Conservation (phyloP, 495 filamentous ascomycete species). For the Penicillium cinerascens region DNA sequence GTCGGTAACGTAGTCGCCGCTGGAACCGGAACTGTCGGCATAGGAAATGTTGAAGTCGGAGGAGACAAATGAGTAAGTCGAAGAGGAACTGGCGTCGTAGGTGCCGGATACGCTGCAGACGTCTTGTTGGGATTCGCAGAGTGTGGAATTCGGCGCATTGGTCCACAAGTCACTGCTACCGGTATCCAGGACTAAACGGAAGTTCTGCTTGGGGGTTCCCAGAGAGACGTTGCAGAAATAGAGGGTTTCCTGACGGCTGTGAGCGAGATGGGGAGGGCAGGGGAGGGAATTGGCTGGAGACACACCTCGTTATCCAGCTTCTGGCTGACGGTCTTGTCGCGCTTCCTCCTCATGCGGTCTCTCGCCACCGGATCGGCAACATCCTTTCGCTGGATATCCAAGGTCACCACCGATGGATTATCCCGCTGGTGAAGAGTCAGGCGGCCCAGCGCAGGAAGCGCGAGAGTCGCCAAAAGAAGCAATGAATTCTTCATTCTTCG, state of each 20-base stretch:
- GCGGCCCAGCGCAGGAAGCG: slow-evolving; percentile 13
- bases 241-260: slow-evolving; percentile 37
- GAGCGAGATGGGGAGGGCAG: background rate
- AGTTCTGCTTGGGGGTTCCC: slow-evolving; percentile 62
- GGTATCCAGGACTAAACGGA: slow-evolving; percentile 74
- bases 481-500: slow-evolving; percentile 20
- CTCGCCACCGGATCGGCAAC: slow-evolving; percentile 30
- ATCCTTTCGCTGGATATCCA: slow-evolving; percentile 40
- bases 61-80: slow-evolving; percentile 73
- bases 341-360: slow-evolving; percentile 34
- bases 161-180: slow-evolving; percentile 91
- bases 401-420: slow-evolving; percentile 32
- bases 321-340: slow-evolving; percentile 30
- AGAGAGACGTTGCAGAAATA: slow-evolving; percentile 72
- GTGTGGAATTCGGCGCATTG: slow-evolving; percentile 60
- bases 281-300: background rate
- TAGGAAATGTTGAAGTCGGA: slow-evolving; percentile 89
- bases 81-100: slow-evolving; percentile 70
- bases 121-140: slow-evolving; percentile 47
- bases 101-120: slow-evolving; percentile 60
- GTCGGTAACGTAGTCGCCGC: slow-evolving; percentile 82
- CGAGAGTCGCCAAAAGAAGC: slow-evolving; percentile 18
- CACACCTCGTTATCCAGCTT: slow-evolving; percentile 43
- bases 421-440: slow-evolving; percentile 34
- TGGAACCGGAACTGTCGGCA: slow-evolving; percentile 76